Evolutionary conservation across 73 alveolate species (phyloP).

Genomic region (Paramecium tetraurelia): DNA sequence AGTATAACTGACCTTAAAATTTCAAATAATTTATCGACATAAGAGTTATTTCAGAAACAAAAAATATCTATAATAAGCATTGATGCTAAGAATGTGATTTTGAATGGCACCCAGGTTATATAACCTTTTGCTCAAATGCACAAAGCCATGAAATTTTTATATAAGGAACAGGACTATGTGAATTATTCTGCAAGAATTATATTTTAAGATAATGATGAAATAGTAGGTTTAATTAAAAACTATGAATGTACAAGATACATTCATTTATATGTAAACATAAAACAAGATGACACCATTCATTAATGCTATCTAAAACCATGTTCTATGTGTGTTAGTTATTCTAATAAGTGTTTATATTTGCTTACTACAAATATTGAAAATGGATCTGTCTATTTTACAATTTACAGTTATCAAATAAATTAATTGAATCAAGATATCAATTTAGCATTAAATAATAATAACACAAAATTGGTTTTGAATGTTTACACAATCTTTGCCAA

Average conservation of each 20-base stretch:
- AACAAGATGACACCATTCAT: neutral
- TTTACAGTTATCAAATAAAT: constrained; percentile 1
- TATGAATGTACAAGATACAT: neutral
- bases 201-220: constrained; percentile 2
- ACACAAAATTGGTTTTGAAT: neutral
- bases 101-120: neutral
- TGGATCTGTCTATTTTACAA: constrained; percentile 13
- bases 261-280: neutral
- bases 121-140: constrained; percentile 52
- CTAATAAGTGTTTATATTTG: neutral
- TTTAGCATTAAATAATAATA: neutral
- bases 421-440: constrained; percentile 3
- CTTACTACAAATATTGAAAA: neutral
- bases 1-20: neutral
- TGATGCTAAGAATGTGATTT: neutral
- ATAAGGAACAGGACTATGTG: neutral
- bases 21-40: neutral
- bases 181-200: neutral
- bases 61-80: neutral
- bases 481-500: constrained; percentile 1
- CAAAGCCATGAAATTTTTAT: constrained; percentile 27
- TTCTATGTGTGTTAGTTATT: constrained; percentile 32
- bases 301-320: neutral
- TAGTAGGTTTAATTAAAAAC: neutral
- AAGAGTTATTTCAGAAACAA: neutral